Evolutionary conservation across 306 rosid species (phyloP), one percentile per base, ranked within the genome.

Genomic region (Boehmeria nivea): DNA sequence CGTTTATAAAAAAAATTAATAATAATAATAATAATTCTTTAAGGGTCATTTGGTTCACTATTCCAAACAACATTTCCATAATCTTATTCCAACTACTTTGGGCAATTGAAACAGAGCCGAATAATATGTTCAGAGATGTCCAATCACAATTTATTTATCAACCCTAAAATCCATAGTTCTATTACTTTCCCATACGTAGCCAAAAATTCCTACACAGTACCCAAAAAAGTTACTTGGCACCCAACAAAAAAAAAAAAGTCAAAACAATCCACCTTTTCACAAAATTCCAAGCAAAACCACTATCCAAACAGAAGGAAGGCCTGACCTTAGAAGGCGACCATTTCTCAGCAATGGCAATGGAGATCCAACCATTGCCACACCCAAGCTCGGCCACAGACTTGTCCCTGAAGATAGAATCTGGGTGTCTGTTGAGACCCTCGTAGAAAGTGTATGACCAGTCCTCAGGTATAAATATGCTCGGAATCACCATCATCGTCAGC

Each of bases 321-420:
- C 11, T 11, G 67, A 68, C 97, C 96, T 87, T 91, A 11, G 67
- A 73, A 40, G 99, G 99, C 72, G 80, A 46, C 99, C 96, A 87
- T 59, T 91, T 87, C 65, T 87, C 96, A 56, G 99, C 95, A 43
- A 87, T 76, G 76, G 99, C 96, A 59, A 91, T 83, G 66, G 99
- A 91, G 61, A 91, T 91, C 98, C 99, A 91, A 37, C 99, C 99
- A 77, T 91, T 91, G 46, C 99, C 99, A 70, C 99, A 91, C 56
- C 99, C 99, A 60, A 91, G 84, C 79, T 91, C 99, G 11, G 93
- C 74, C 45, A 91, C 69, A 31, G 80, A 61, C 76, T 75, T 81
- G 69, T 87, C 99, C 76, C 79, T 84, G 76, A 91, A 91, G 59
- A 87, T 80, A 26, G 99, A 87, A 48, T 82, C 94, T 2, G 93